Conservation (phyloP, 192 early-diverging fungal species). For the Umbelopsis sp. region DNA sequence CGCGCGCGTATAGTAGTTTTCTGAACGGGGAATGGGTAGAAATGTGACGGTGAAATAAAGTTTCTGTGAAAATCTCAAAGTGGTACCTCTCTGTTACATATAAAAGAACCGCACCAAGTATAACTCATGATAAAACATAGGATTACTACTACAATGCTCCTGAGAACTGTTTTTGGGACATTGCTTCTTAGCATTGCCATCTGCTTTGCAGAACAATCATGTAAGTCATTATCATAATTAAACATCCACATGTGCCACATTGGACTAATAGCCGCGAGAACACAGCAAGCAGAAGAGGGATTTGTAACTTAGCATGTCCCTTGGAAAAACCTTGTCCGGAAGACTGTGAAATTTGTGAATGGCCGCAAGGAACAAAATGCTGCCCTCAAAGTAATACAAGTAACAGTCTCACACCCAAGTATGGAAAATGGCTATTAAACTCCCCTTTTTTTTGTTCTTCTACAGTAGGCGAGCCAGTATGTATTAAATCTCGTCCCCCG, state of each 20-base stretch:
- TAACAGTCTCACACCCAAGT: not conserved
- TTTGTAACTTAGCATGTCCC: not conserved
- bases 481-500: not conserved
- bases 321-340: not conserved
- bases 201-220: too few relatives aligned
- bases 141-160: too few relatives aligned
- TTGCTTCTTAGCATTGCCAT: too few relatives aligned
- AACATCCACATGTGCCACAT: too few relatives aligned
- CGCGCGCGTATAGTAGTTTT: not conserved
- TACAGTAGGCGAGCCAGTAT: not conserved
- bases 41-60: not conserved
- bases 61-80: not conserved
- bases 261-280: too few relatives aligned
- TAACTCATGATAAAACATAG: not conserved
- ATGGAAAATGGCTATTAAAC: not conserved
- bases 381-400: not conserved
- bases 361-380: not conserved
- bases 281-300: too few relatives aligned
- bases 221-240: too few relatives aligned
- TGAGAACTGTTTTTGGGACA: too few relatives aligned
- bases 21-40: not conserved
- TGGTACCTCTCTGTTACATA: too few relatives aligned
- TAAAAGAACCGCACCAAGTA: not conserved
- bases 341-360: not conserved
- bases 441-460: not conserved